Evolutionary conservation across 176 grass and related monocot genomes (phyloP).

Genomic region (Avena atlantica): DNA sequence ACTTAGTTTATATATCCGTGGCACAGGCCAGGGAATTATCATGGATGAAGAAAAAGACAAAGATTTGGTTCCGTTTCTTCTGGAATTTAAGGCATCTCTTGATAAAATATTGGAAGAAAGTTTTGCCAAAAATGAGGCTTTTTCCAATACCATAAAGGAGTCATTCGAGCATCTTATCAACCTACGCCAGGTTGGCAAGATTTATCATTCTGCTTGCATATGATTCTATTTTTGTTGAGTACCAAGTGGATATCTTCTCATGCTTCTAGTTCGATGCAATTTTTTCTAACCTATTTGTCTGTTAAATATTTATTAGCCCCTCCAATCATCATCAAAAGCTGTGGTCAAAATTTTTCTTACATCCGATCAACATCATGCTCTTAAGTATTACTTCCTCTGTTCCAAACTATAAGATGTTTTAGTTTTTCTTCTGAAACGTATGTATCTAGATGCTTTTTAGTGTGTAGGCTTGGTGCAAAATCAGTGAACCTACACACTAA

Average conservation of each 20-base stretch:
- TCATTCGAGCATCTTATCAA: conserved; percentile 99
- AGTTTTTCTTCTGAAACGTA: no score
- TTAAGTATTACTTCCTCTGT: not conserved
- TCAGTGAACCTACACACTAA: no score
- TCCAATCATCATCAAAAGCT: not conserved
- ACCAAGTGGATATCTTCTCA: conserved; percentile 22
- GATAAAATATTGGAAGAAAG: conserved; percentile 98
- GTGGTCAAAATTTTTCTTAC: not conserved
- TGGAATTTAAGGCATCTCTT: conserved; percentile 95
- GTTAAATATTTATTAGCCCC: not conserved
- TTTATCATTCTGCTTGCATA: conserved; percentile 28
- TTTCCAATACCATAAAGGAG: conserved; percentile 98
- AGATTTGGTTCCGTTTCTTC: conserved; percentile 91
- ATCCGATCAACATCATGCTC: conserved; percentile 4
- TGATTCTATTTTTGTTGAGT: conserved; percentile 16
- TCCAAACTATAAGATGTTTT: no score
- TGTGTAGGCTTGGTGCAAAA: no score
- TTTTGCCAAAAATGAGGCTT: conserved; percentile 91
- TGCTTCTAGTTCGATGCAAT: conserved; percentile 3
- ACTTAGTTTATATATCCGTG: conserved; percentile 88
- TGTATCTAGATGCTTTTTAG: no score
- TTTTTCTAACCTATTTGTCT: not conserved
- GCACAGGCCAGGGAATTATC: conserved; percentile 82
- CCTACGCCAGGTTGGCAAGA: conserved; percentile 81
- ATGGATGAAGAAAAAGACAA: conserved; percentile 98